These are phyloP conservation scores for Buddleja alternifolia DNA, from an alignment of 257 asterid species.

Conservation along the genomic window DNA sequence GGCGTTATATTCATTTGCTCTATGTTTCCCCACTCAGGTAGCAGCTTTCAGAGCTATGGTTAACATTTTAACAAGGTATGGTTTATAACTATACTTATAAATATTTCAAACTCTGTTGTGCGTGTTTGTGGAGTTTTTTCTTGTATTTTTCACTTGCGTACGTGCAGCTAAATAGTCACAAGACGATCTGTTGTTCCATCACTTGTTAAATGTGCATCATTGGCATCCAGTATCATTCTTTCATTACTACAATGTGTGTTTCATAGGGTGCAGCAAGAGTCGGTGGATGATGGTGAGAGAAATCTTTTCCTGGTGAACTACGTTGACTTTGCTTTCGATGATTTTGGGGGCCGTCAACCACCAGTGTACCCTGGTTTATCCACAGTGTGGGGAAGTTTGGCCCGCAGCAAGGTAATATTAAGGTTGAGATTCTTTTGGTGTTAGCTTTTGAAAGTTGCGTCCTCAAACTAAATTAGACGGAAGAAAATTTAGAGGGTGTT, in stretches of 20 bases:
- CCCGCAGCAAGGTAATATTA: conserved; percentile 93
- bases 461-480: conserved; percentile 4
- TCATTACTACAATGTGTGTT: conserved; percentile 30
- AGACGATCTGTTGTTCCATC: conserved; percentile 27
- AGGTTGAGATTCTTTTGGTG: conserved; percentile 23
- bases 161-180: conserved; percentile 20
- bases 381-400: conserved; percentile 99
- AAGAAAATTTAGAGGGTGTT: too few relatives aligned
- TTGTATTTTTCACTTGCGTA: conserved; percentile 15
- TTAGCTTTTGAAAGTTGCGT: conserved; percentile 5
- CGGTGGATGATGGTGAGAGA: conserved; percentile 97
- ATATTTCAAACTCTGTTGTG: conserved; percentile 14
- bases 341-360: conserved; percentile 98
- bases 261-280: conserved; percentile 95
- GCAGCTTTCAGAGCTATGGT: conserved; percentile 99
- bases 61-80: conserved; percentile 93
- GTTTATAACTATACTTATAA: conserved; percentile 17
- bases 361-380: conserved; percentile 98
- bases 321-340: conserved; percentile 94
- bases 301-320: conserved; percentile 88
- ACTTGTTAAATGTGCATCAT: conserved; percentile 22
- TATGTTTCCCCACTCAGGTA: conserved; percentile 64
- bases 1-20: conserved; percentile 26
- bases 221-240: conserved; percentile 25
- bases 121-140: neutral